phyloP scores from a whole-genome alignment of 1,139 yeast species.

The Candida sp. region DNA sequence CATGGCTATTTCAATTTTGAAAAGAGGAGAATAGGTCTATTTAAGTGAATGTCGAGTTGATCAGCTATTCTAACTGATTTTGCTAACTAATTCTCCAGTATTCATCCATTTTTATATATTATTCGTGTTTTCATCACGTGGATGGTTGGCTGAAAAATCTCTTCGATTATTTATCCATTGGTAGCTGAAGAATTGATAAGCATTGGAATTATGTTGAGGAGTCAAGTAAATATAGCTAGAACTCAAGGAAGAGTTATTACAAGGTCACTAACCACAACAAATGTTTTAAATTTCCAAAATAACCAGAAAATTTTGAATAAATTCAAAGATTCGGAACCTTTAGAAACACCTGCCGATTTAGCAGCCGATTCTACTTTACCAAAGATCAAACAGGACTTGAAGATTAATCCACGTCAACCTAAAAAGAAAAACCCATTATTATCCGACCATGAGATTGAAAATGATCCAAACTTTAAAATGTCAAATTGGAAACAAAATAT shows the following conservation, averaged over 20 bases:
- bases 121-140: too few relatives aligned
- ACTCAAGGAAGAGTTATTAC: conserved; percentile 3
- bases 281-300: conserved; percentile 9
- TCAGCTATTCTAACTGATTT: too few relatives aligned
- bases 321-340: conserved; percentile 17
- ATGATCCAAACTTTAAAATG: conserved; percentile 49
- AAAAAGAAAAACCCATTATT: conserved; percentile 46
- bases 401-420: conserved; percentile 38
- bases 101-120: too few relatives aligned
- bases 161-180: not conserved
- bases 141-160: too few relatives aligned
- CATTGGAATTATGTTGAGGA: not conserved
- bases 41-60: too few relatives aligned
- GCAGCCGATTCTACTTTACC: conserved; percentile 52
- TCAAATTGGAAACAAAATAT: conserved; percentile 68
- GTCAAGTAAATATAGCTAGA: not conserved
- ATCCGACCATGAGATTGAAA: conserved; percentile 57
- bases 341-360: conserved; percentile 38
- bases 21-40: too few relatives aligned
- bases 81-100: too few relatives aligned
- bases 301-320: conserved; percentile 16
- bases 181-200: not conserved
- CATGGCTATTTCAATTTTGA: too few relatives aligned
- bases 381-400: conserved; percentile 38
- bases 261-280: conserved; percentile 4